These are phyloP conservation scores for Senna siamea DNA, from an alignment of 306 rosid species.

Conservation along the genomic window DNA sequence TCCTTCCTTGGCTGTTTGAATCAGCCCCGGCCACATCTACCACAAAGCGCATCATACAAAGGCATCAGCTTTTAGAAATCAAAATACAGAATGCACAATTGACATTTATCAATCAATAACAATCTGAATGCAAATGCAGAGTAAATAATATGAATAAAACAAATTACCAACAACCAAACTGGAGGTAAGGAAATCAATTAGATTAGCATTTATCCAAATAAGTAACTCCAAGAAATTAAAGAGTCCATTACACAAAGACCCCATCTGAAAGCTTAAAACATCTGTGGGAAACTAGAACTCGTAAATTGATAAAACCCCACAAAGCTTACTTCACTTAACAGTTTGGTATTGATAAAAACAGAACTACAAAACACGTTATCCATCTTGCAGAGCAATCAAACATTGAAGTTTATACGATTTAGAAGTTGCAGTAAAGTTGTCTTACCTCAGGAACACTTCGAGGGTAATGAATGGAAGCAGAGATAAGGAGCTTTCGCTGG, in stretches of 20 bases:
- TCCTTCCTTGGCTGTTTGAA: conserved; percentile 88
- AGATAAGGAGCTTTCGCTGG: conserved; percentile 79
- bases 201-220: conserved; percentile 10
- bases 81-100: conserved; percentile 18
- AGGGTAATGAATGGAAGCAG: conserved; percentile 94
- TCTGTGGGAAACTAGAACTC: not conserved
- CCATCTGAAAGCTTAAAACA: not conserved
- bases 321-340: not conserved
- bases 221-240: conserved; percentile 4
- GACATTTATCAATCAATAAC: not conserved
- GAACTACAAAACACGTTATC: too few relatives aligned
- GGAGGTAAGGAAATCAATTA: not conserved
- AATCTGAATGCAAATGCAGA: not conserved
- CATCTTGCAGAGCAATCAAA: too few relatives aligned
- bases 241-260: not conserved
- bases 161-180: conserved; percentile 3
- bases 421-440: not conserved
- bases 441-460: conserved; percentile 90
- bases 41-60: conserved; percentile 37
- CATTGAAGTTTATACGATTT: not conserved
- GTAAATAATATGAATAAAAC: not conserved
- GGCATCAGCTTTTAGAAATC: too few relatives aligned
- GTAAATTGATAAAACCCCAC: conserved; percentile 6
- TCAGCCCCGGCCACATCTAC: conserved; percentile 93
- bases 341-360: not conserved